Base-by-base conservation (phyloP, 2,329 filamentous ascomycete genomes). In the Colletotrichum higginsianum region DNA sequence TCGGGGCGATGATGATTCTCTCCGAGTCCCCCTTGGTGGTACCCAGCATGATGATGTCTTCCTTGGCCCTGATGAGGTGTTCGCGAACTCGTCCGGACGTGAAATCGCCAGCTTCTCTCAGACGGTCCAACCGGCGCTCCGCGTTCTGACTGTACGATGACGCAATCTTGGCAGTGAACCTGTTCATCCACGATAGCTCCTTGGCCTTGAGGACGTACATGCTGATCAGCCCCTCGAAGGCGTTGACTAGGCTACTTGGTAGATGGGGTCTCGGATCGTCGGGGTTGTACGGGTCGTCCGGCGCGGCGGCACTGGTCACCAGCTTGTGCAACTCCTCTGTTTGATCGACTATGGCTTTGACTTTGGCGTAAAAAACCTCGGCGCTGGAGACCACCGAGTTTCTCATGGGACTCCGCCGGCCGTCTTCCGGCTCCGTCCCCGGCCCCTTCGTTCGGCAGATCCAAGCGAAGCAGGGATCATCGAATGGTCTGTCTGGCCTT, bases 21-120 rank as follows among this genome's bases (percentile, higher is more conserved):
- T 67, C 68, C 38, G 70, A 56, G 16, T 72, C 67, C 2, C 67
- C 56, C 18, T 57, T 60, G 4, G 67, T 75, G 23, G 62, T 71
- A 8, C 66, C 66, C 6, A 74, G 38, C 4, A 76, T 53, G 49
- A 75, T 72, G 16, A 77, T 67, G 56, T 75, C 75, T 50, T 73
- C 64, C 44, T 69, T 72, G 26, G 75, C 75, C 35, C 67, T 52
- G 47, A 68, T 35, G 3, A 76, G 71, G n/a, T 44, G 40, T 49
- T 46, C 49, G 40, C 62, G 49, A 18, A 26, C 21, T 18, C 18
- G 52, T 60, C 46, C 47, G 44, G 35, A 46, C 15, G 12, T 61
- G 8, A 26, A 47, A 30, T n/a, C 9, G 9, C 23, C 30, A 16
- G 26, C 30, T 21, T n/a, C 42, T n/a, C 18, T 62, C 5, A 50